phyloP scores from a whole-genome alignment of 306 rosid genomes.

The Lathyrus oleraceus region DNA sequence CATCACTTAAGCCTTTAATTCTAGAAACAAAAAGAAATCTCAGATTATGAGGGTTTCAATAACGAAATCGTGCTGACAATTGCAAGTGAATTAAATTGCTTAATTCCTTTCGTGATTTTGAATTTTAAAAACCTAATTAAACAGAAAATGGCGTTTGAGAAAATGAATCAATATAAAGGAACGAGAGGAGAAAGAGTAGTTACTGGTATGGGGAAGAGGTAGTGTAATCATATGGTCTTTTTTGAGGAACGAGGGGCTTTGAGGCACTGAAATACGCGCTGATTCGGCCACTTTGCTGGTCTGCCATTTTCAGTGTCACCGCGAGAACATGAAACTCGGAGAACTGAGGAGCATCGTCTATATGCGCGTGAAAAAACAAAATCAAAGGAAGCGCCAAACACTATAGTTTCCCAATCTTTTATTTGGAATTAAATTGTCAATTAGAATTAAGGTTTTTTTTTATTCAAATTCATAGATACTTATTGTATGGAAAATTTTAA shows the following conservation, averaged over 20 bases:
- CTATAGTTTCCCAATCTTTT: not conserved
- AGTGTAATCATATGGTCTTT: slow-evolving; percentile 62
- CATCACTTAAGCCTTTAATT: slow-evolving; percentile 36
- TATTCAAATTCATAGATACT: no score
- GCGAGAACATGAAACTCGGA: slow-evolving; percentile 31
- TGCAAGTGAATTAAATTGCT: not conserved
- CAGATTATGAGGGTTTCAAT: not conserved
- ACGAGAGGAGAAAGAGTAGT: not conserved
- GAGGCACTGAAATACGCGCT: slow-evolving; percentile 62
- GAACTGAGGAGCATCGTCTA: not conserved
- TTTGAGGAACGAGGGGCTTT: slow-evolving; percentile 68
- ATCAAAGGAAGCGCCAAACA: slow-evolving; percentile 17
- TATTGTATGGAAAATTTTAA: no score
- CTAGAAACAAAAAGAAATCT: slow-evolving; percentile 34
- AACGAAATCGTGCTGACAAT: not conserved
- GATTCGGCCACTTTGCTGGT: slow-evolving; percentile 59
- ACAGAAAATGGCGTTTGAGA: not conserved
- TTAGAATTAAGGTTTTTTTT: no score
- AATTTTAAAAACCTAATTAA: not conserved
- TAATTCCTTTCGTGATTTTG: not conserved
- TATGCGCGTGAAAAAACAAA: not conserved
- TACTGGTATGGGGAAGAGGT: slow-evolving; percentile 36
- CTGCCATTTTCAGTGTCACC: slow-evolving; percentile 41
- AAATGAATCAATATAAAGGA: not conserved
- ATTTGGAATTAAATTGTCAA: no score